Evolutionary conservation across 1,284 basidiomycete species (phyloP).

Genomic region (Exobasidium rhododendri): DNA sequence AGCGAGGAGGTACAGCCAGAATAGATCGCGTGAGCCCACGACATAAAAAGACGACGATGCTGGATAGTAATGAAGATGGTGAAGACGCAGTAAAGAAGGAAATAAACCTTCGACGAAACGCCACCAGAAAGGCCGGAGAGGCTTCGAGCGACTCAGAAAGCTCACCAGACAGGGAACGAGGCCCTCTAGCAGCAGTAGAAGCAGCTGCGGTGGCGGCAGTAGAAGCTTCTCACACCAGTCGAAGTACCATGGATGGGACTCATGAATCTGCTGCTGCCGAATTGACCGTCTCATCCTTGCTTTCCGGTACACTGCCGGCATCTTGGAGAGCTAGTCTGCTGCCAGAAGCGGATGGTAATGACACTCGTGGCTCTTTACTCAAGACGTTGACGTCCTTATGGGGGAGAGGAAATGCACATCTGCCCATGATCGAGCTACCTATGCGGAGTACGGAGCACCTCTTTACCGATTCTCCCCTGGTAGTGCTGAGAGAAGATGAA

Average conservation of each 20-base stretch:
- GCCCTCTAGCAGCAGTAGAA: not conserved
- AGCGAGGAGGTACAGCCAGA: not conserved
- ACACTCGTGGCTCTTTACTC: conserved; percentile 73
- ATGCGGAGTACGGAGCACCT: conserved; percentile 60
- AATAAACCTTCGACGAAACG: not conserved
- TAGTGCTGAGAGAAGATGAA: conserved; percentile 94
- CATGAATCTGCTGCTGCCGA: conserved; percentile 58
- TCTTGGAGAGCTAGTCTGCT: conserved; percentile 11
- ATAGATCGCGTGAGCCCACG: not conserved
- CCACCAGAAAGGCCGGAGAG: not conserved
- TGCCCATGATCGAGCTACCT: conserved; percentile 61
- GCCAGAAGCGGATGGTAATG: conserved; percentile 59
- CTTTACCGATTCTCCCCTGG: conserved; percentile 81
- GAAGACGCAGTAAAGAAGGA: not conserved
- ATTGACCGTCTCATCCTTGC: conserved; percentile 9
- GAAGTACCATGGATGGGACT: conserved; percentile 44
- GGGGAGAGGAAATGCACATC: conserved; percentile 58
- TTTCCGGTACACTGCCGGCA: conserved; percentile 6
- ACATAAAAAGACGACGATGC: not conserved
- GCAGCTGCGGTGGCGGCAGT: not conserved
- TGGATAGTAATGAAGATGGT: not conserved
- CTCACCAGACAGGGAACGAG: conserved; percentile 3
- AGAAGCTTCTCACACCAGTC: not conserved
- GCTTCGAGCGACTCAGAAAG: not conserved
- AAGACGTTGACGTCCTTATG: conserved; percentile 76